Percentiles rank a stretch among this genome's conserved stretches.
These are phyloP conservation scores for Claviceps africana DNA, from an alignment of 2,329 filamentous ascomycete species.

Conservation along the genomic window DNA sequence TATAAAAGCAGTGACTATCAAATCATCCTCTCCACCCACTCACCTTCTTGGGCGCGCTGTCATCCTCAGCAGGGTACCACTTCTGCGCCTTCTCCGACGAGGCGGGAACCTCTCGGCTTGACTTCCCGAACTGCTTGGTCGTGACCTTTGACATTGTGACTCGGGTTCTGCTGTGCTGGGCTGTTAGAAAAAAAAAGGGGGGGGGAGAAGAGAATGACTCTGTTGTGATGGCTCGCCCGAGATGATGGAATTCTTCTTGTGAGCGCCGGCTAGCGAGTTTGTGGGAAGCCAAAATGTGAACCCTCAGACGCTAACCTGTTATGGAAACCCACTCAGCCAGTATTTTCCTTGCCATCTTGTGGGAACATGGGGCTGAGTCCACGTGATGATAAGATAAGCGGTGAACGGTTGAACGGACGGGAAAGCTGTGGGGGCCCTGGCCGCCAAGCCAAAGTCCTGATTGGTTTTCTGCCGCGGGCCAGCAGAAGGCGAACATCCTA, in stretches of 20 bases:
- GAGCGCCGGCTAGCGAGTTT: constrained; percentile 28
- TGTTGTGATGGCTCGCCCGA: constrained; percentile 24
- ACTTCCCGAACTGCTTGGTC: constrained; percentile 96
- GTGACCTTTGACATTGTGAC: constrained; percentile 63
- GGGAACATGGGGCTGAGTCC: constrained; percentile 19
- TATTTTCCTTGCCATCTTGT: constrained; percentile 8
- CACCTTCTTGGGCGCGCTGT: constrained; percentile 84
- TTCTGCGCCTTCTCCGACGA: constrained; percentile 87
- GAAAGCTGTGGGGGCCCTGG: not conserved
- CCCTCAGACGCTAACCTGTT: constrained; percentile 26
- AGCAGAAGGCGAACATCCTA: constrained; percentile 23
- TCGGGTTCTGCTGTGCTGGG: constrained; percentile 27
- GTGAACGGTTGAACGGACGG: not conserved
- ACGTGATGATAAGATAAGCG: constrained; percentile 24
- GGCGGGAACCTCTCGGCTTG: constrained; percentile 80
- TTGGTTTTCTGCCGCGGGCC: not conserved
- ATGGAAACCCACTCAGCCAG: constrained; percentile 10
- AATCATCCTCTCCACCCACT: constrained; percentile 31
- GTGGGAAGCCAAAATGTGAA: constrained; percentile 29
- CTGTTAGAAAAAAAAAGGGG: constrained; percentile 22
- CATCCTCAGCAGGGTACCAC: constrained; percentile 97
- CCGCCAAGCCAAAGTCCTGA: not conserved
- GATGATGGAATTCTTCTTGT: constrained; percentile 29
- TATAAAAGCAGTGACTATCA: constrained; percentile 6
- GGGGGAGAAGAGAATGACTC: constrained; percentile 12